Base-by-base conservation (phyloP, 768 basidiomycete species). In the Glaciozyma antarctica region DNA sequence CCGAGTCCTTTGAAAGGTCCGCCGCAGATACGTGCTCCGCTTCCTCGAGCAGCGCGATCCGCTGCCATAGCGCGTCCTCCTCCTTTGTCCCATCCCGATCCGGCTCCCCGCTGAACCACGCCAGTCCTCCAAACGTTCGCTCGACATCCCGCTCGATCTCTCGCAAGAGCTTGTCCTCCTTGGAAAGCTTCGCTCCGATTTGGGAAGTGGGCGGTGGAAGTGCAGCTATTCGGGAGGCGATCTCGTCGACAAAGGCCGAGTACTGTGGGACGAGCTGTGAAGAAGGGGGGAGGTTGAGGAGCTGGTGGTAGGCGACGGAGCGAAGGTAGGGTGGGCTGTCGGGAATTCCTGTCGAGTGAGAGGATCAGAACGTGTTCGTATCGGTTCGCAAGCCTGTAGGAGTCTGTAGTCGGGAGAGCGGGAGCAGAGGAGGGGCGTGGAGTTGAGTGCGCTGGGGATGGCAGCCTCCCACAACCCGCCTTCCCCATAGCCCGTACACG, bases 101-200 rank as follows among this genome's bases (percentile, higher is more conserved):
- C 4, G 32, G 24, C 6, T 21, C 13, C 4, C 24, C 45, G 24
- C 65, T 61, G 22, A 70, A 70, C 65, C 65, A 70, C 0, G 60
- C 57, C 3, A 70, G 43, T 5, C 41, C 48, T 1, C 63, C 65
- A 19, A 70, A 70, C 2, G 69, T 70, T 17, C 69, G 51, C 12
- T 57, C 69, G 32, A 67, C 63, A 28, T 70, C 69, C 24, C 63
- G 69, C 49, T 67, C 61, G 43, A 70, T 67, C 60, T 70, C 69
- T 6, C 65, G 28, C 3, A 70, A 44, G 6, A 65, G 47, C 21
- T 32, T 30, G 54, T 70, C 69, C 22, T 64, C 45, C 21, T 47
- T 32, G 1, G 34, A 13, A 3, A 9, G 45, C 9, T 19, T 21
- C 24, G 17, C 3, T 12, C 28, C n/a, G n/a, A 32, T 43, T 1